A percentile compares a stretch with the other conserved stretches of the same genome.
Evolutionary conservation across 2,329 filamentous ascomycete species (phyloP).

Genomic region (Magnaporthiopsis poae): DNA sequence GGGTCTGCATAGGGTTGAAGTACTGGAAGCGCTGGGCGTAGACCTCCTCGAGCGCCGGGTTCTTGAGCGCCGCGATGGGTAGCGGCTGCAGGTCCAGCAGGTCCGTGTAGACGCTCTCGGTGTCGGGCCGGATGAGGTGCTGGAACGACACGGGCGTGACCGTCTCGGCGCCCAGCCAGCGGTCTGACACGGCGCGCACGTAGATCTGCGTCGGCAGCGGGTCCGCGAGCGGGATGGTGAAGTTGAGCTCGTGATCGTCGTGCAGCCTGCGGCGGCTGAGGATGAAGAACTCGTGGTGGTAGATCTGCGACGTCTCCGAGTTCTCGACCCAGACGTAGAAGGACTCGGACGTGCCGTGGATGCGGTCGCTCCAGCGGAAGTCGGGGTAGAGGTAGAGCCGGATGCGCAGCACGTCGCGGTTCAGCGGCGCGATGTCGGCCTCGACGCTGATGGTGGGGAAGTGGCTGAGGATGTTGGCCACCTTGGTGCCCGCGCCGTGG

Average conservation of each 20-base stretch:
- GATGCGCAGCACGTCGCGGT: conserved; percentile 88
- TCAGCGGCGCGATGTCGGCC: conserved; percentile 87
- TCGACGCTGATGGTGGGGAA: conserved; percentile 89
- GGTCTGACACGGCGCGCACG: conserved; percentile 83
- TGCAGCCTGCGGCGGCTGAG: conserved; percentile 80
- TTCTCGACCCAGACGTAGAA: conserved; percentile 99
- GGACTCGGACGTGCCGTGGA: conserved; percentile 88
- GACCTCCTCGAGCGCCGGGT: conserved; percentile 74
- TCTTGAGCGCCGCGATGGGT: conserved; percentile 77
- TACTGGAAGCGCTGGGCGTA: conserved; percentile 84
- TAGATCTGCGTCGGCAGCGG: conserved; percentile 93
- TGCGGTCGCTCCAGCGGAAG: conserved; percentile 86
- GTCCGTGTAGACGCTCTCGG: conserved; percentile 93
- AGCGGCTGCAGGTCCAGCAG: conserved; percentile 84
- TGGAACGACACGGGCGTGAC: conserved; percentile 94
- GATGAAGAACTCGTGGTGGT: conserved; percentile 95
- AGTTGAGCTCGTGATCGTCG: conserved; percentile 95
- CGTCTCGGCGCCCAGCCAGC: conserved; percentile 93
- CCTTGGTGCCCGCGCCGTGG: conserved; percentile 70
- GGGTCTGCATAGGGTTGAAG: conserved; percentile 99
- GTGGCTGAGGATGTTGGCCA: conserved; percentile 72
- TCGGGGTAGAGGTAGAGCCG: conserved; percentile 78
- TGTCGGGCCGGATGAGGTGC: conserved; percentile 92
- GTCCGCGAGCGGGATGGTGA: conserved; percentile 89
- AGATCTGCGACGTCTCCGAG: conserved; percentile 93